phyloP scores from a whole-genome alignment of 768 basidiomycete species.

The Collybiopsis luxurians region DNA sequence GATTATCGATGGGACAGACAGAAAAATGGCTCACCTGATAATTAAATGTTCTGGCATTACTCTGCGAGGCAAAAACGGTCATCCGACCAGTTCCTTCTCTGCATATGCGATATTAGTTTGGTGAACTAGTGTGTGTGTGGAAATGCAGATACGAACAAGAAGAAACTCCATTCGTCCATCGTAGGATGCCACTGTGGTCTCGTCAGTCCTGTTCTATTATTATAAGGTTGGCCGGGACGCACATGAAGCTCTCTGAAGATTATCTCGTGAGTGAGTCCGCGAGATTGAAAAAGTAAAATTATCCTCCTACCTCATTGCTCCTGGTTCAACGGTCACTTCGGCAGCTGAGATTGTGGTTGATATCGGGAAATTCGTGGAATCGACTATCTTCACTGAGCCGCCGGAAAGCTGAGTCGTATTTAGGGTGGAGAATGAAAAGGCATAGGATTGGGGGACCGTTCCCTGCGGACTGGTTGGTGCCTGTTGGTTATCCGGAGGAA shows the following conservation, averaged over 20 bases:
- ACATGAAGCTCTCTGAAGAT: conserved; percentile 54
- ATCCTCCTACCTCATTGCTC: conserved; percentile 44
- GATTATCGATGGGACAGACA: background rate
- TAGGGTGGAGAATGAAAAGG: conserved; percentile 46
- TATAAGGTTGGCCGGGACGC: conserved; percentile 13
- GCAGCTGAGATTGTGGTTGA: conserved; percentile 54
- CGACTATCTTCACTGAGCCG: conserved; percentile 49
- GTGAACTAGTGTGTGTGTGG: too few species aligned
- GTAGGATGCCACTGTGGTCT: conserved; percentile 78
- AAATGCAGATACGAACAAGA: conserved; percentile 34
- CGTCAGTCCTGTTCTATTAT: background rate
- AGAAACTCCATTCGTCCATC: conserved; percentile 63
- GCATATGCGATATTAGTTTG: background rate
- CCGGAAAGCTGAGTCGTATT: conserved; percentile 41
- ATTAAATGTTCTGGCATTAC: conserved; percentile 57
- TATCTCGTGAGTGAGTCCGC: too few species aligned
- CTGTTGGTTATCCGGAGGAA: conserved; percentile 31
- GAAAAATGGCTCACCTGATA: conserved; percentile 37
- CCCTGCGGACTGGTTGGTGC: conserved; percentile 44
- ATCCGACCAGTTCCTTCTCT: conserved; percentile 55
- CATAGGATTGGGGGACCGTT: conserved; percentile 39
- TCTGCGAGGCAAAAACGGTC: conserved; percentile 52
- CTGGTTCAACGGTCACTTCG: conserved; percentile 56
- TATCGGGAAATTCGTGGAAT: conserved; percentile 49
- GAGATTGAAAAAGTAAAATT: background rate